phyloP scores from a whole-genome alignment of 169 alveolate genomes.

The Babesia bigemina region DNA sequence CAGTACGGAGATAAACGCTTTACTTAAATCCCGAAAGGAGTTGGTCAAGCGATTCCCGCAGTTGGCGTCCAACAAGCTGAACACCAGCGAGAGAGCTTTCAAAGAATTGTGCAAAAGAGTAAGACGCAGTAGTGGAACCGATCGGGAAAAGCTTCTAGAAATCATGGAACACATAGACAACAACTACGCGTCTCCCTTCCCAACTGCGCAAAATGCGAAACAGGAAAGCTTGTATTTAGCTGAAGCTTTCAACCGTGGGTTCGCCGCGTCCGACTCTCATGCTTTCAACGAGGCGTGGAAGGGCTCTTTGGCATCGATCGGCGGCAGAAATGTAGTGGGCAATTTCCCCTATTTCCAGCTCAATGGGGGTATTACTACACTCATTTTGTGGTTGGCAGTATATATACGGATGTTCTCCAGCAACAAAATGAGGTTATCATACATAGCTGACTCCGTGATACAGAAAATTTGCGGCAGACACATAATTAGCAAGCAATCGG shows the following conservation, averaged over 20 bases:
- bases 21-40: constrained; percentile 31
- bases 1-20: constrained; percentile 33
- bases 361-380: constrained; percentile 67
- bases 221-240: constrained; percentile 76
- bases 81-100: constrained; percentile 52
- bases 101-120: constrained; percentile 34
- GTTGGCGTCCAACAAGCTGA: constrained; percentile 59
- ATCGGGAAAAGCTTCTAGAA: constrained; percentile 51
- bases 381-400: constrained; percentile 69
- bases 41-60: constrained; percentile 70
- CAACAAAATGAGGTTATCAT: constrained; percentile 61
- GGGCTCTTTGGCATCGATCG: constrained; percentile 81
- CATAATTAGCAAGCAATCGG: constrained; percentile 31
- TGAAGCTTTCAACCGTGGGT: constrained; percentile 55
- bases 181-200: constrained; percentile 70
- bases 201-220: constrained; percentile 82
- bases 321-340: constrained; percentile 70
- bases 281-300: constrained; percentile 75
- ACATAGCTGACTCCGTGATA: constrained; percentile 45
- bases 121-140: constrained; percentile 3
- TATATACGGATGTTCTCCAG: constrained; percentile 69
- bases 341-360: constrained; percentile 64
- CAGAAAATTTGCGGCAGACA: constrained; percentile 63
- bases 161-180: constrained; percentile 64
- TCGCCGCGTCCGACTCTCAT: neutral